Base-by-base conservation (phyloP, 2,329 filamentous ascomycete genomes). In the Trichoderma cornu-damae region DNA sequence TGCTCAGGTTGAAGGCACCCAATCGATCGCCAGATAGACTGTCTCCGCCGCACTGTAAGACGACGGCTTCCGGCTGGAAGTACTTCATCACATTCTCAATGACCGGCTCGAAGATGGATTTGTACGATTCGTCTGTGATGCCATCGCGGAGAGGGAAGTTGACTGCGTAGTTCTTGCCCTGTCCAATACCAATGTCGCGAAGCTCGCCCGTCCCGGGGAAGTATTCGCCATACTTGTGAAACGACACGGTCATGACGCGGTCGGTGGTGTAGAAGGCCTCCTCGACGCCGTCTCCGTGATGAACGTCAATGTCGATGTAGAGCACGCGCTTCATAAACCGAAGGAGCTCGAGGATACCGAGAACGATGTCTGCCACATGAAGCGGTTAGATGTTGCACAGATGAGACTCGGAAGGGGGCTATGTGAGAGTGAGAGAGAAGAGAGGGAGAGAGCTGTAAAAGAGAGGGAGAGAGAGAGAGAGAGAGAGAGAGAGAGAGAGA, bases 211-310 rank as follows among this genome's bases (percentile, higher is more conserved):
- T 96, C 47, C 91, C 92, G 0, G 92, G 92, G 73, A 96, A 96
- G 75, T 96, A 96, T 74, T 90, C 90, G 69, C 94, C 93, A 71
- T 96, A 97, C 71, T 97, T 96, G 78, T 99, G 91, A 73, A 94
- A 96, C 0, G 89, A 95, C 16, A 94, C 85, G 0, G 91, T 96
- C 81, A 96, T 92, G 63, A 96, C 91, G 62, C 91, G 87, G 66
- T 96, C 90, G 43, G 90, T 94, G 11, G 90, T 93, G 72, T 93
- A 94, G 69, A 96, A 96, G 2, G 91, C 91, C 70, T 96, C 89
- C 69, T 96, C 91, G 16, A 96, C 91, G 61, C 91, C 91, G 68
- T 96, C 91, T 55, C 91, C 91, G 66, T 96, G 91, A 71, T 96
- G 91, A 14, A 96, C 91, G 68, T 96, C 91, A 61, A 96, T 96